Base-by-base conservation (phyloP, 371 early-diverging fungal species). In the Lichtheimia ramosa region DNA sequence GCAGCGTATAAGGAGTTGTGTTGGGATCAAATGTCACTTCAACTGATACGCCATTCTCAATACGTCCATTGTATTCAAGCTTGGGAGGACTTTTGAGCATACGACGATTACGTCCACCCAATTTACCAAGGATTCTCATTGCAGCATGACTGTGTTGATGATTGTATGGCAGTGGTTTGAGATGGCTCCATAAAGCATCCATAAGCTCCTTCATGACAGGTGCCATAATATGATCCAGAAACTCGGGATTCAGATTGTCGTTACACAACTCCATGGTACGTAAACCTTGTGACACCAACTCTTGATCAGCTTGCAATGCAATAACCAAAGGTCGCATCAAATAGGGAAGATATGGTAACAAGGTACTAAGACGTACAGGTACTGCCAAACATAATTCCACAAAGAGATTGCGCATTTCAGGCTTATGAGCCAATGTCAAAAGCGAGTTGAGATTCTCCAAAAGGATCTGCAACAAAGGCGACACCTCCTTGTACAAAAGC, bases 231-330 rank as follows among this genome's bases (percentile, higher is more conserved):
- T 96, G 97, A 62, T 99, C 98, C 54, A 99, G 67, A 66, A 98
- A 97, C 58, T 98, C 98, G 39, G 93, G 92, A 2, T 95, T 97
- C 24, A 99, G 71, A 64, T 98, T 98, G 70, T 99, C 99, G 48
- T 98, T 93, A 72, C 98, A 99, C 4, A 97, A 83, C 73, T 99
- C 99, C 56, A 99, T 86, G 0, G 97, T 98, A 40, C 99, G 87
- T 54, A 99, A 76, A 5, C 97, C 98, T 71, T 98, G 97, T 21
- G 87, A 90, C 8, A 96, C 96, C 7, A 99, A 84, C 23, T 97
- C 96, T 14, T 92, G 87, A 41, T 93, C 93, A 0, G 95, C 88
- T 66, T 94, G 89, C 14, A 99, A 81, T 0, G 99, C 96, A 52
- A 95, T 75, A 2, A 97, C 94, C 8, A 99, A 83, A 13, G 99